Evolutionary conservation across 2,329 filamentous ascomycete genomes (phyloP).

Genomic region (Colletotrichum sp.): DNA sequence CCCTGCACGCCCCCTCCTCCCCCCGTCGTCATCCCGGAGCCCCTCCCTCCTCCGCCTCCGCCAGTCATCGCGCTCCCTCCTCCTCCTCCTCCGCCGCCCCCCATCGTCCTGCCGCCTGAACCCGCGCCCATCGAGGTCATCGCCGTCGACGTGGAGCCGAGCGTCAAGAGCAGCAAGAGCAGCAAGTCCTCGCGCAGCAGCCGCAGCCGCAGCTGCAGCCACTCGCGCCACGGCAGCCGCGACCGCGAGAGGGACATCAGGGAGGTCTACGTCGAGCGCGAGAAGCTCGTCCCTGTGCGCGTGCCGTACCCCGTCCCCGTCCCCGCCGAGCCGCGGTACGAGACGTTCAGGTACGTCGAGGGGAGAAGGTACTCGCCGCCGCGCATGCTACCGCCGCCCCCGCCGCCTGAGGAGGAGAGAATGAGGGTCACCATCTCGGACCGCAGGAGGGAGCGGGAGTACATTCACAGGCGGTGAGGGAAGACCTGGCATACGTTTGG

Average conservation of each 20-base stretch:
- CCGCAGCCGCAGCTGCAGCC: slow-evolving; percentile 29
- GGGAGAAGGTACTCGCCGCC: slow-evolving; percentile 42
- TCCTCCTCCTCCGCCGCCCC: slow-evolving; percentile 21
- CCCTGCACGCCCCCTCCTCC: slow-evolving; percentile 23
- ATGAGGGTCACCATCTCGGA: slow-evolving; percentile 38
- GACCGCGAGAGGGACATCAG: slow-evolving; percentile 8
- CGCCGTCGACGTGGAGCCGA: slow-evolving; percentile 29
- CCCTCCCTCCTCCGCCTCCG: slow-evolving; percentile 21
- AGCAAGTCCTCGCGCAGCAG: slow-evolving; percentile 24
- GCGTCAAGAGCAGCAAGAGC: slow-evolving; percentile 21
- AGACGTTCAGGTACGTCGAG: slow-evolving; percentile 59
- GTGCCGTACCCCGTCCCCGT: slow-evolving; percentile 44
- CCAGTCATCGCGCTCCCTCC: slow-evolving; percentile 1
- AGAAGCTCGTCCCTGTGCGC: slow-evolving; percentile 48
- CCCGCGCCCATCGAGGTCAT: slow-evolving; percentile 28
- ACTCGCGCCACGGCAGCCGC: slow-evolving; percentile 25
- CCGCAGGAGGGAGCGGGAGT: slow-evolving; percentile 33
- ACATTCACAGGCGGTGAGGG: slow-evolving; percentile 19
- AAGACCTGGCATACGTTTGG: not conserved
- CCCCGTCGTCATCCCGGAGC: slow-evolving; percentile 11
- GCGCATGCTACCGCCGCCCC: slow-evolving; percentile 28
- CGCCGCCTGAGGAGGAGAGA: slow-evolving; percentile 33
- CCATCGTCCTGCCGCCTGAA: slow-evolving; percentile 22
- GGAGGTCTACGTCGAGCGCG: slow-evolving; percentile 58
- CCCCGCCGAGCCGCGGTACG: slow-evolving; percentile 39